These are phyloP conservation scores for Cyberlindnera mississippiensis DNA, from an alignment of 805 yeast species.

Conservation along the genomic window DNA sequence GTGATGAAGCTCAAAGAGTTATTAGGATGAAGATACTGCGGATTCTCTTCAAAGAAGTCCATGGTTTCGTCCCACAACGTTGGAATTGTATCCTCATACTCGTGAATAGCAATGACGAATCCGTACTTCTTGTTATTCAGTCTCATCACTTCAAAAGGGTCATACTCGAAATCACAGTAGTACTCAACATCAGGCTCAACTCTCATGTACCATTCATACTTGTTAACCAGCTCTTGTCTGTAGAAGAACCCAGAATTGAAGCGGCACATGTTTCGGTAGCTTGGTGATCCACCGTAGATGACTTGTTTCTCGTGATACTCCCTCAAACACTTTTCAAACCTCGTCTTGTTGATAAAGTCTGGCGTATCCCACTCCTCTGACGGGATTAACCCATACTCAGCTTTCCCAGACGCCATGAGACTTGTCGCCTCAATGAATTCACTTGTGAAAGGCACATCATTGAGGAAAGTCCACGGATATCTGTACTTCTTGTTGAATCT, in stretches of 20 bases:
- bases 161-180: slow-evolving; percentile 84
- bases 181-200: slow-evolving; percentile 92
- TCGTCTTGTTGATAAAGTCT: slow-evolving; percentile 56
- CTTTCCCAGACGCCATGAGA: slow-evolving; percentile 58
- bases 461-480: slow-evolving; percentile 77
- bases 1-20: slow-evolving; percentile 56
- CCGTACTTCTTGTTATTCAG: slow-evolving; percentile 78
- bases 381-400: slow-evolving; percentile 66
- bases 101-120: slow-evolving; percentile 79
- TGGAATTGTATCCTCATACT: slow-evolving; percentile 80
- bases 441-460: slow-evolving; percentile 64
- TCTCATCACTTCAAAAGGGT: slow-evolving; percentile 80
- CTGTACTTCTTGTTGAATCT: slow-evolving; percentile 61
- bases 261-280: slow-evolving; percentile 92
- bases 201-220: slow-evolving; percentile 89
- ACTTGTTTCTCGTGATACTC: slow-evolving; percentile 44
- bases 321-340: slow-evolving; percentile 43
- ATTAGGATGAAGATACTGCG: slow-evolving; percentile 60
- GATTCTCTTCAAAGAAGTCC: slow-evolving; percentile 55
- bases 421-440: slow-evolving; percentile 60
- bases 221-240: slow-evolving; percentile 63
- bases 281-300: slow-evolving; percentile 59
- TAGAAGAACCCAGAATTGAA: slow-evolving; percentile 90
- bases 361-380: slow-evolving; percentile 78
- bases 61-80: slow-evolving; percentile 74